Evolutionary conservation across 441 rosid species (phyloP).

Genomic region (Jatropha podagrica): DNA sequence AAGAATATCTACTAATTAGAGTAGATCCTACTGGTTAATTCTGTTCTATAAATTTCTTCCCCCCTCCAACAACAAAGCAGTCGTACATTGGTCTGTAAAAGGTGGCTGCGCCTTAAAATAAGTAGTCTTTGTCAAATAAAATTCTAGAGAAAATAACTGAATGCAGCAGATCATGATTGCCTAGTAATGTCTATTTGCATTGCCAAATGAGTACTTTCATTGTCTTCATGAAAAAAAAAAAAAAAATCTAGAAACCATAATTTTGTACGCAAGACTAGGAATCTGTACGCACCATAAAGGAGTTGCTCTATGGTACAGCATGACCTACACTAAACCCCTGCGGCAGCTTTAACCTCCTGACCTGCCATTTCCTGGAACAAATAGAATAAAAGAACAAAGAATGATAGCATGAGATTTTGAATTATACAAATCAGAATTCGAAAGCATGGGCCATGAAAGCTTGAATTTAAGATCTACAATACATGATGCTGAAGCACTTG

Average conservation of each 20-base stretch:
- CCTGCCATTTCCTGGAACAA: slow-evolving; percentile 52
- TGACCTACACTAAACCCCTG: slow-evolving; percentile 42
- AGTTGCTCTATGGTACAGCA: slow-evolving; percentile 16
- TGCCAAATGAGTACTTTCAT: neutral
- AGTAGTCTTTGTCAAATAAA: neutral
- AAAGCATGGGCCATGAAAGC: neutral
- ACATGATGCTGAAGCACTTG: neutral
- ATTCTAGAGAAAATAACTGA: neutral
- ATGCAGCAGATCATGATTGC: neutral
- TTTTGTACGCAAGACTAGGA: neutral
- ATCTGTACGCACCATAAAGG: slow-evolving; percentile 31
- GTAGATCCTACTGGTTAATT: neutral
- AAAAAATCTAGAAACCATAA: neutral
- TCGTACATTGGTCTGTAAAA: neutral
- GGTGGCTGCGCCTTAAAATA: neutral
- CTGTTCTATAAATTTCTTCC: neutral
- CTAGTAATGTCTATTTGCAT: neutral
- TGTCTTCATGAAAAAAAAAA: neutral
- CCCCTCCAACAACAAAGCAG: neutral
- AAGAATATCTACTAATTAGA: neutral
- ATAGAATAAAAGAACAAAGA: neutral
- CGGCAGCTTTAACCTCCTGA: slow-evolving; percentile 55
- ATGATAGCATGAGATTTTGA: neutral
- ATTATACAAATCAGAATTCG: neutral
- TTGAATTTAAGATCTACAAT: neutral